Base-by-base conservation (phyloP, 2,329 filamentous ascomycete genomes). In the Thermothelomyces thermophilus region DNA sequence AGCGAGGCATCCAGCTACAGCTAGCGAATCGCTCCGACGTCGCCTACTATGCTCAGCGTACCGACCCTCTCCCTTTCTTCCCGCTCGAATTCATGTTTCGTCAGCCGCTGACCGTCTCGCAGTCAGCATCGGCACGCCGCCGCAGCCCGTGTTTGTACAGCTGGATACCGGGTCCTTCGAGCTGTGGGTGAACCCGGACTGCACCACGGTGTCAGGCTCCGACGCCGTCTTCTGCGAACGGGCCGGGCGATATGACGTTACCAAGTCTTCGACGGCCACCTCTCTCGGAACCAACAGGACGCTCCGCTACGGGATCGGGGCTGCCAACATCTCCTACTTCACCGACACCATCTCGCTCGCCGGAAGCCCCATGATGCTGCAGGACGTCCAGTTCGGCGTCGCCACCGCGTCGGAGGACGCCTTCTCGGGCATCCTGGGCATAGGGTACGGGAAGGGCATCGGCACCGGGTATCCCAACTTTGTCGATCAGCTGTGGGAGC, bases 361-460 rank as follows among this genome's bases (percentile, higher is more conserved):
- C 6, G 68, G 68, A 39, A 69, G 68, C 31, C 54, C 65, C 9
- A 58, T 70, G 2, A 69, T 71, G 9, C 63, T 82, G 14, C 61
- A 69, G 16, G 63, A 69, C n/a, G 73, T 84, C 46, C 79, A 83
- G 59, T 84, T 87, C 53, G 83, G 83, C 53, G 76, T 85, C 33
- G 83, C 82, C n/a, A 75, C 73, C 34, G 58, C 62, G 11, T 71
- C 70, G 5, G 53, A 63, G 13, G 70, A 76, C 52, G 70, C 76
- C 54, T 76, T 74, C 51, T 68, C 74, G 0, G 76, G 76, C 33
- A 87, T 93, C 41, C 66, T 94, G 17, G 88, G 88, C 19, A 83
- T 93, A 49, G 87, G 87, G 20, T 87, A 87, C 63, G 72, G 79
- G 3, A 41, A 66, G 11, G 73, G 71, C 31, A 56, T 70, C 45